Percentiles rank a stretch among this genome's conserved stretches.
These are phyloP conservation scores for Fraxinus quadrangulata DNA, from an alignment of 257 asterid genomes.

Conservation along the genomic window DNA sequence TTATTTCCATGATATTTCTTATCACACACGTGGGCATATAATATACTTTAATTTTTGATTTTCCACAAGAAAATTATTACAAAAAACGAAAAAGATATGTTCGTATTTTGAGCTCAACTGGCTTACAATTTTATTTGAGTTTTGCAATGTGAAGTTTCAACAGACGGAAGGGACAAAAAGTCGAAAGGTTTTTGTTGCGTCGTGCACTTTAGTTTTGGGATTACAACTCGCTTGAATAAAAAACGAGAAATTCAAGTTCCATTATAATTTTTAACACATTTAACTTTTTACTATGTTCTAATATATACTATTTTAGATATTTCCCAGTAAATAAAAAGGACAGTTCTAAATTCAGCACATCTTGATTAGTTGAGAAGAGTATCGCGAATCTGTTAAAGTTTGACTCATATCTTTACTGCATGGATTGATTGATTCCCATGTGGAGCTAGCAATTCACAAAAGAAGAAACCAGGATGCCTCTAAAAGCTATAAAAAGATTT, in stretches of 20 bases:
- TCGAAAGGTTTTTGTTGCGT: not conserved
- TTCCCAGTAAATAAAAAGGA: not conserved
- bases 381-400: conserved; percentile 24
- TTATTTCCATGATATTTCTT: not conserved
- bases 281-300: not conserved
- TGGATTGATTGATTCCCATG: conserved; percentile 3
- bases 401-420: not conserved
- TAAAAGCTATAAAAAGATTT: not conserved
- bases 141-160: not conserved
- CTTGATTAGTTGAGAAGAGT: conserved; percentile 12
- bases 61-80: too few species aligned
- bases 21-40: not conserved
- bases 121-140: not conserved
- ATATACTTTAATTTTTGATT: not conserved
- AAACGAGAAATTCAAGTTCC: not conserved
- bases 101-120: not conserved
- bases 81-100: too few species aligned
- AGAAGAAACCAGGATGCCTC: conserved; percentile 4
- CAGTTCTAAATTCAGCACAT: conserved; percentile 9
- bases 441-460: conserved; percentile 2
- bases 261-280: too few species aligned
- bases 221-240: not conserved
- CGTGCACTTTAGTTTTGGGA: not conserved
- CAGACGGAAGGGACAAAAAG: not conserved
- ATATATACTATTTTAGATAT: too few species aligned